A percentile compares a stretch with the other conserved stretches of the same genome.
phyloP scores from a whole-genome alignment of 2,329 filamentous ascomycete genomes.

The Pseudogymnoascus sp. region DNA sequence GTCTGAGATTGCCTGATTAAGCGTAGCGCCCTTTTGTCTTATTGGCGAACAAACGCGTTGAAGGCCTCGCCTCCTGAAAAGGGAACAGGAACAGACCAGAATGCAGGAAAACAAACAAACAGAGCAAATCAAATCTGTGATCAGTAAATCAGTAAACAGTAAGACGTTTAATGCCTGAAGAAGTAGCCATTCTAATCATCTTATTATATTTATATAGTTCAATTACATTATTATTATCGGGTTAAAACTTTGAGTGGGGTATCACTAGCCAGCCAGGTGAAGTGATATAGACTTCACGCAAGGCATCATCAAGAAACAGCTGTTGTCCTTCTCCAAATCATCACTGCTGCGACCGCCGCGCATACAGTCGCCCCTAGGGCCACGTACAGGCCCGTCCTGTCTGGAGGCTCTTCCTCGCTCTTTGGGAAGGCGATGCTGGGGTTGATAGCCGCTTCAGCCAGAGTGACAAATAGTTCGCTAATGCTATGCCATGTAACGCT shows the following conservation, averaged over 20 bases:
- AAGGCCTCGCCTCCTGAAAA: conserved; percentile 8
- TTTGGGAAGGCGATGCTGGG: conserved; percentile 85
- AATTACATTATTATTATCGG: conserved; percentile 7
- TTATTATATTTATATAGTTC: conserved; percentile 2
- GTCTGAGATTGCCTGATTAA: conserved; percentile 1
- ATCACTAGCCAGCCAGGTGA: background rate
- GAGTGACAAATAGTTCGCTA: conserved; percentile 82
- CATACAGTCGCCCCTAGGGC: conserved; percentile 68
- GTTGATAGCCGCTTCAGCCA: conserved; percentile 87
- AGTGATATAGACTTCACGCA: background rate
- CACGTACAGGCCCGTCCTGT: conserved; percentile 79
- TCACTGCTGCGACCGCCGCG: conserved; percentile 54
- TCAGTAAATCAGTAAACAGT: background rate
- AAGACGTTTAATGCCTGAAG: background rate
- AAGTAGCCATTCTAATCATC: background rate
- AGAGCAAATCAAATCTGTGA: background rate
- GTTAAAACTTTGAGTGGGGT: conserved; percentile 5
- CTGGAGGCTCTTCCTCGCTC: conserved; percentile 75
- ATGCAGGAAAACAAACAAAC: background rate
- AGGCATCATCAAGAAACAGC: conserved; percentile 22
- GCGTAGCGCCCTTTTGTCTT: background rate
- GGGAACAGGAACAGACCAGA: background rate
- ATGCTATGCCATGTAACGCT: conserved; percentile 93
- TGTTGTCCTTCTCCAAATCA: conserved; percentile 50
- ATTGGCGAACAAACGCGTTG: conserved; percentile 9